Evolutionary conservation across 2,329 filamentous ascomycete genomes (phyloP).

Genomic region (Coniochaeta pulveracea): DNA sequence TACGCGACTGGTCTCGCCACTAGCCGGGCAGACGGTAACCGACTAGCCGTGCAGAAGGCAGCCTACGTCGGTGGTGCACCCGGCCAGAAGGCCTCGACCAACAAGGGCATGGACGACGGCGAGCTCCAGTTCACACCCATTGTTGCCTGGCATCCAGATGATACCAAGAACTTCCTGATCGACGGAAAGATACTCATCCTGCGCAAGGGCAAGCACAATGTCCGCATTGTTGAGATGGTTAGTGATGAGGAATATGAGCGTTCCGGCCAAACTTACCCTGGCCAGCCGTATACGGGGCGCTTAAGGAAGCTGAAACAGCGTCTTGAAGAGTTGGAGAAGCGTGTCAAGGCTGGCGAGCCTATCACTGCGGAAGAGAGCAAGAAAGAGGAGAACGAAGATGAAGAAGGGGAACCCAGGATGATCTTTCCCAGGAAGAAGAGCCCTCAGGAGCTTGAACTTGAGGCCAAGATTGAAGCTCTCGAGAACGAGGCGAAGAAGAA

Average conservation of each 20-base stretch:
- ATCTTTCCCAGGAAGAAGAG: slow-evolving; percentile 15
- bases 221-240: slow-evolving; percentile 49
- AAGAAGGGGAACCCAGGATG: slow-evolving; percentile 5
- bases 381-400: slow-evolving; percentile 2
- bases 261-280: slow-evolving; percentile 39
- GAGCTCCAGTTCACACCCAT: slow-evolving; percentile 51
- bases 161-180: slow-evolving; percentile 50
- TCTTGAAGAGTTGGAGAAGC: slow-evolving; percentile 19
- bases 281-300: slow-evolving; percentile 36
- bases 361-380: neutral
- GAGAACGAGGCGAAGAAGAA: no score
- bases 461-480: slow-evolving; percentile 11
- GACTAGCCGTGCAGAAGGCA: slow-evolving; percentile 41
- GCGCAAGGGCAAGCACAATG: slow-evolving; percentile 52
- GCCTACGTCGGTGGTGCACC: slow-evolving; percentile 49
- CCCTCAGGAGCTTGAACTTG: slow-evolving; percentile 8
- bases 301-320: slow-evolving; percentile 30
- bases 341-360: slow-evolving; percentile 15
- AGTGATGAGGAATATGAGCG: slow-evolving; percentile 40
- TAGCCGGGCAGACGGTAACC: slow-evolving; percentile 46
- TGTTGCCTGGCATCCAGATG: slow-evolving; percentile 43
- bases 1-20: slow-evolving; percentile 45
- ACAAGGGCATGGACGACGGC: slow-evolving; percentile 10
- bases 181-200: slow-evolving; percentile 47
- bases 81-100: slow-evolving; percentile 19